Conservation (phyloP, 768 basidiomycete genomes). For the Suillus tomentosus region DNA sequence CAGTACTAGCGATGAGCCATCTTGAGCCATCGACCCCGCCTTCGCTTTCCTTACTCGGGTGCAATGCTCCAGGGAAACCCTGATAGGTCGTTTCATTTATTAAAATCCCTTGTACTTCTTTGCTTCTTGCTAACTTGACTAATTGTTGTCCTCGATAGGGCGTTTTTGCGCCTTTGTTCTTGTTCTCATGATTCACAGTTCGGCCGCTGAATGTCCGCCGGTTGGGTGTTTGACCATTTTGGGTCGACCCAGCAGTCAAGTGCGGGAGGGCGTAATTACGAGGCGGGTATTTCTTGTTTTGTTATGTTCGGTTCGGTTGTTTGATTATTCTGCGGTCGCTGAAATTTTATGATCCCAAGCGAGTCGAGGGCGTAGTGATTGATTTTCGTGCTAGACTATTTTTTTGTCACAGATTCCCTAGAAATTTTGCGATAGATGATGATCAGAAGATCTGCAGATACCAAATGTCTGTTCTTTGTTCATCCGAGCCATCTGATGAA, state of each 20-base stretch:
- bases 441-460: slow-evolving; percentile 4
- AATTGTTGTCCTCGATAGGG: slow-evolving; percentile 8
- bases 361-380: not conserved
- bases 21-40: slow-evolving; percentile 3
- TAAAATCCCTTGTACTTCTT: not conserved
- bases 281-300: slow-evolving; percentile 1
- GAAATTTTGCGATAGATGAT: not conserved
- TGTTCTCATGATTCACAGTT: slow-evolving; percentile 1
- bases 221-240: not conserved
- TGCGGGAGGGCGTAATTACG: not conserved
- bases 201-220: slow-evolving; percentile 4
- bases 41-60: slow-evolving; percentile 1
- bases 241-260: not conserved
- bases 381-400: not conserved
- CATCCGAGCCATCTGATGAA: not conserved
- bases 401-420: not conserved
- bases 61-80: not conserved
- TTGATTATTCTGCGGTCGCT: not conserved
- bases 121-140: slow-evolving; percentile 5
- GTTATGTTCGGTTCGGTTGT: not conserved
- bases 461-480: slow-evolving; percentile 5
- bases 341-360: not conserved
- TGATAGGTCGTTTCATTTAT: not conserved
- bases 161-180: slow-evolving; percentile 7
- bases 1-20: not conserved